Evolutionary conservation across 1,139 yeast genomes (phyloP).

Genomic region (Suhomyces taliae): DNA sequence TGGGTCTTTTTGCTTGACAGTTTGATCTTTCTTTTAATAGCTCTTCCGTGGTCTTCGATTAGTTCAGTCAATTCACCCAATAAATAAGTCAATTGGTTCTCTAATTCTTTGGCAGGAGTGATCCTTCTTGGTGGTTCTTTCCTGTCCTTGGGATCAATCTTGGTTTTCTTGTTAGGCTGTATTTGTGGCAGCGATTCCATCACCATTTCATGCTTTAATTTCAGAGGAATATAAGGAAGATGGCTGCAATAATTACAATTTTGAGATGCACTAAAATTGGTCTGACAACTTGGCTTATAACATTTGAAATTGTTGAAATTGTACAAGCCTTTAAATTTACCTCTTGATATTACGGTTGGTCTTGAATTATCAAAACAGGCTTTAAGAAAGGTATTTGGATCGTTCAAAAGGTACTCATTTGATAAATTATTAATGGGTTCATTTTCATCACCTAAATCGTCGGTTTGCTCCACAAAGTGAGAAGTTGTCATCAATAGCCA

Average conservation of each 20-base stretch:
- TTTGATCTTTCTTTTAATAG: too few relatives aligned
- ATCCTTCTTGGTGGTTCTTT: background rate
- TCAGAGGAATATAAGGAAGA: conserved; percentile 17
- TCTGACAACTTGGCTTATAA: conserved; percentile 10
- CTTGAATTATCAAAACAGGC: too few relatives aligned
- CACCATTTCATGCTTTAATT: conserved; percentile 2
- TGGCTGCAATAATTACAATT: conserved; percentile 16
- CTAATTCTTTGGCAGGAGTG: background rate
- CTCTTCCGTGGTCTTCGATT: background rate
- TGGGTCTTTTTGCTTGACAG: too few relatives aligned
- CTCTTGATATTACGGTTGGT: conserved; percentile 1
- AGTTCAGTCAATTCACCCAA: background rate
- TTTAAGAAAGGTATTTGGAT: too few relatives aligned
- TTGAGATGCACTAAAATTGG: conserved; percentile 1
- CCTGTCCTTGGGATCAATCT: background rate
- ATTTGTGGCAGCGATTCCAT: too few relatives aligned
- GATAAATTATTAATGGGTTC: too few relatives aligned
- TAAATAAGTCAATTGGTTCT: background rate
- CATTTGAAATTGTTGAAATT: conserved; percentile 20
- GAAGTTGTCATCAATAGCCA: background rate
- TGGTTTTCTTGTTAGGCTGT: too few relatives aligned
- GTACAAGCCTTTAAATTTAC: conserved; percentile 17
- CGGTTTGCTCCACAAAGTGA: background rate
- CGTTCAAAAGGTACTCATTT: too few relatives aligned
- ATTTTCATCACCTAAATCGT: too few relatives aligned